phyloP scores from a whole-genome alignment of 805 yeast genomes.

The Lipomyces sp. region DNA sequence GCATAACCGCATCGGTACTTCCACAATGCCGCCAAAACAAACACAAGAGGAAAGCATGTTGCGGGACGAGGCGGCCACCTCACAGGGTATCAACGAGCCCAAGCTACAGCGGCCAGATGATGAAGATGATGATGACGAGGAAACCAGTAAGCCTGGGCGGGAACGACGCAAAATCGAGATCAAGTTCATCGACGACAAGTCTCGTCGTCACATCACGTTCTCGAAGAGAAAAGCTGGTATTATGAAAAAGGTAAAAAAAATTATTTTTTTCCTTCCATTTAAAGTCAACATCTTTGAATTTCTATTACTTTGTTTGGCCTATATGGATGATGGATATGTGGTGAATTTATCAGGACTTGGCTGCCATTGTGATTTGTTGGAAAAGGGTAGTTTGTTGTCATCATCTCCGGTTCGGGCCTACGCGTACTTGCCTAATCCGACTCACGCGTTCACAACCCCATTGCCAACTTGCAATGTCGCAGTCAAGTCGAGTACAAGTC shows the following conservation, averaged over 20 bases:
- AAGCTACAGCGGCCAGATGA: constrained; percentile 41
- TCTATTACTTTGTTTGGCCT: background rate
- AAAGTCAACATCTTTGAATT: constrained; percentile 6
- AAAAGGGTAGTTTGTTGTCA: constrained; percentile 5
- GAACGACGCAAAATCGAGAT: constrained; percentile 92
- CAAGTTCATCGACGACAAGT: constrained; percentile 95
- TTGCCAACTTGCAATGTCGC: background rate
- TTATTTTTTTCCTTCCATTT: constrained; percentile 2
- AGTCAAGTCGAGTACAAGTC: background rate
- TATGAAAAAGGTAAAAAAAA: constrained; percentile 71
- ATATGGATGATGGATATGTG: background rate
- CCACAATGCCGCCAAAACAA: constrained; percentile 3
- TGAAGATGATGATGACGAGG: constrained; percentile 58
- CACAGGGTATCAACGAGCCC: constrained; percentile 15
- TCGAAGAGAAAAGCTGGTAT: constrained; percentile 98
- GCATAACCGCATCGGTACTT: background rate
- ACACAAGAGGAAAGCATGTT: constrained; percentile 22
- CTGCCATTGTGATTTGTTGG: background rate
- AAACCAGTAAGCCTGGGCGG: constrained; percentile 49
- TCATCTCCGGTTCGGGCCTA: constrained; percentile 16
- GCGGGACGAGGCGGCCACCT: constrained; percentile 25
- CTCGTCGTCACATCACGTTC: constrained; percentile 96
- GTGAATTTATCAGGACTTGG: too few relatives aligned
- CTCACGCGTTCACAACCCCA: constrained; percentile 15
- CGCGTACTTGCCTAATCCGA: constrained; percentile 29